phyloP scores from a whole-genome alignment of 2,329 filamentous ascomycete species.

The Stromatinia cepivora region DNA sequence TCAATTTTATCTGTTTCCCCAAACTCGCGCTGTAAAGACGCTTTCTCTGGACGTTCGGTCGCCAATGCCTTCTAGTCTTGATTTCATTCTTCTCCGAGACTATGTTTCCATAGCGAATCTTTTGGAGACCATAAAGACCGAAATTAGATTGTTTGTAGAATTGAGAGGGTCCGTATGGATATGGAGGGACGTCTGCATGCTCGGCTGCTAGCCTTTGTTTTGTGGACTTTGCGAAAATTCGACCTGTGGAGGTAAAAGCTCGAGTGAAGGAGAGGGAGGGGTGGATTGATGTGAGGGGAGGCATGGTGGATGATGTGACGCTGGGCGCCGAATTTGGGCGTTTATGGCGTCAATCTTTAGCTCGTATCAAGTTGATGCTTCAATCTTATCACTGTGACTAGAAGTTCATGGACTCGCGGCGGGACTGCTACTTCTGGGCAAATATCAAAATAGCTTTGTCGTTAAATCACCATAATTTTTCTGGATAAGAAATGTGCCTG shows the following conservation, averaged over 20 bases:
- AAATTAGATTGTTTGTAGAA: constrained; percentile 80
- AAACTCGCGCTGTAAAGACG: constrained; percentile 65
- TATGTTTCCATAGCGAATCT: constrained; percentile 78
- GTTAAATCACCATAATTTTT: constrained; percentile 11
- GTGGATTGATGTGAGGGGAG: constrained; percentile 32
- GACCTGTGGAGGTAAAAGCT: constrained; percentile 40
- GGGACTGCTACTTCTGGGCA: background rate
- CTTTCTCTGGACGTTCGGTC: constrained; percentile 66
- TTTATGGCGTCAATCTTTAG: background rate
- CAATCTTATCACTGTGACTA: background rate
- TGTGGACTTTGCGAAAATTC: constrained; percentile 40
- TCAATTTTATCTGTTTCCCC: constrained; percentile 62
- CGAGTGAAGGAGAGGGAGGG: constrained; percentile 38
- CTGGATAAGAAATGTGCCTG: background rate
- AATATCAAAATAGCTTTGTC: constrained; percentile 8
- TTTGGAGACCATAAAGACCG: constrained; percentile 68
- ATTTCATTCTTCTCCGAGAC: constrained; percentile 66
- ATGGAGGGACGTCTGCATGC: constrained; percentile 52
- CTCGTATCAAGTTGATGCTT: background rate
- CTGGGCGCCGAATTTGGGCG: background rate
- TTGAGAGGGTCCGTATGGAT: constrained; percentile 69
- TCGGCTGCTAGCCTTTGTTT: constrained; percentile 41
- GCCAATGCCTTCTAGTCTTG: constrained; percentile 73
- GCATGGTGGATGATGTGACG: constrained; percentile 28
- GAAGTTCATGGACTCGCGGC: background rate